These are phyloP conservation scores for Dentiscutata heterogama DNA, from an alignment of 371 early-diverging fungal species.

Conservation along the genomic window DNA sequence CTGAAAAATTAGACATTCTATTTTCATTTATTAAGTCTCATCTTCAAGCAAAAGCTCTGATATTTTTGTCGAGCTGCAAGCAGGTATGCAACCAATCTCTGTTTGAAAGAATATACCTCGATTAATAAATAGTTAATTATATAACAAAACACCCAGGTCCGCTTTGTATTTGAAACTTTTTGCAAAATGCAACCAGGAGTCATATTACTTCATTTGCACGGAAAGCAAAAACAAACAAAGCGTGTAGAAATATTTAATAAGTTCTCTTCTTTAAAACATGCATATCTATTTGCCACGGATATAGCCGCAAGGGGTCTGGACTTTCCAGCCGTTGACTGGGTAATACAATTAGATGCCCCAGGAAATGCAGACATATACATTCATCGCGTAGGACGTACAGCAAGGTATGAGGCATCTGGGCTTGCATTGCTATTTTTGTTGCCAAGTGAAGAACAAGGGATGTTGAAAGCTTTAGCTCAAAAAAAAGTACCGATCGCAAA, in stretches of 20 bases:
- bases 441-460: constrained; percentile 89
- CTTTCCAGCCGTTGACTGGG: constrained; percentile 96
- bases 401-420: constrained; percentile 93
- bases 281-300: constrained; percentile 93
- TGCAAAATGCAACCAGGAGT: constrained; percentile 83
- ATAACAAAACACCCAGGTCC: constrained; percentile 59
- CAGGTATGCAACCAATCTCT: constrained; percentile 62
- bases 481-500: constrained; percentile 88
- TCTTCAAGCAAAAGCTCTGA: constrained; percentile 82
- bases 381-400: constrained; percentile 97
- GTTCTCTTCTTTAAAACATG: constrained; percentile 81
- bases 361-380: constrained; percentile 95
- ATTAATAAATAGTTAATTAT: neutral
- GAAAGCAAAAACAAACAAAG: constrained; percentile 95
- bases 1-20: constrained; percentile 90
- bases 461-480: constrained; percentile 75
- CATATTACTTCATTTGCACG: constrained; percentile 91
- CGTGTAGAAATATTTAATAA: constrained; percentile 91
- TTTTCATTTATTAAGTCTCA: constrained; percentile 95
- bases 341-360: constrained; percentile 99
- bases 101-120: neutral
- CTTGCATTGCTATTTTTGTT: constrained; percentile 87
- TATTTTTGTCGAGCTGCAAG: constrained; percentile 93
- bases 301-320: constrained; percentile 97
- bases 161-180: constrained; percentile 94